Conservation (phyloP, 2,329 filamentous ascomycete genomes). For the Alternaria novae-zelandiae region DNA sequence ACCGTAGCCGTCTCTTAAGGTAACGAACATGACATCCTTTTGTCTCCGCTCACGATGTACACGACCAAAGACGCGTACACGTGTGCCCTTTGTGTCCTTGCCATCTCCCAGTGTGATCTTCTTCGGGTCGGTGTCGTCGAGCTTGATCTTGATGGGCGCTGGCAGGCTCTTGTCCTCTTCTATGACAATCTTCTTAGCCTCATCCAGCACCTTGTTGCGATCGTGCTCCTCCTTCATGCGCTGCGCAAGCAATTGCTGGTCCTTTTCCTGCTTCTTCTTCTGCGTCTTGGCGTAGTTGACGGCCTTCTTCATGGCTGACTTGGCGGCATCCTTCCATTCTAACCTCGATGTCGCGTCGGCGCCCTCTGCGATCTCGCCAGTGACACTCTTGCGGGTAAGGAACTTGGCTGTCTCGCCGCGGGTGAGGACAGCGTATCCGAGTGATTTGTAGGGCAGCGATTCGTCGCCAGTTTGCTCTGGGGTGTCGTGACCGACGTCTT, state of each 20-base stretch:
- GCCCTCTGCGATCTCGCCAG: conserved; percentile 45
- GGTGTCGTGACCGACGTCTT: conserved; percentile 77
- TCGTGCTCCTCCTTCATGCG: conserved; percentile 76
- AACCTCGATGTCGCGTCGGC: conserved; percentile 68
- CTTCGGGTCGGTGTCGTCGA: conserved; percentile 70
- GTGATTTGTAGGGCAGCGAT: conserved; percentile 78
- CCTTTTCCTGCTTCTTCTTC: conserved; percentile 85
- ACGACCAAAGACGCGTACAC: conserved; percentile 80
- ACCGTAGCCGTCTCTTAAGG: conserved; percentile 83
- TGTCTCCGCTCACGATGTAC: conserved; percentile 83
- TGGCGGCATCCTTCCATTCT: conserved; percentile 81
- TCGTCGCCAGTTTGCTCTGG: conserved; percentile 70
- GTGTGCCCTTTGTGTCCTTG: conserved; percentile 66
- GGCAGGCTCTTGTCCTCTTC: conserved; percentile 76
- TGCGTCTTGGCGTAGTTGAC: conserved; percentile 74
- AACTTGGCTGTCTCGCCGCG: conserved; percentile 69
- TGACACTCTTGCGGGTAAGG: conserved; percentile 65
- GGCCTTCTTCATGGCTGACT: conserved; percentile 86
- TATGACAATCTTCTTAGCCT: conserved; percentile 78
- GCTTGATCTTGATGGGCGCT: conserved; percentile 74
- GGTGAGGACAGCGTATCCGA: conserved; percentile 78
- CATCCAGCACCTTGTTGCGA: conserved; percentile 74
- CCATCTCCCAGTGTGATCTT: conserved; percentile 62
- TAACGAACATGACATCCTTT: conserved; percentile 86
- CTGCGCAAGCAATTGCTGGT: conserved; percentile 72